Evolutionary conservation across 108 stramenopile species (phyloP).

Genomic region (Cylindrotheca fusiformis): DNA sequence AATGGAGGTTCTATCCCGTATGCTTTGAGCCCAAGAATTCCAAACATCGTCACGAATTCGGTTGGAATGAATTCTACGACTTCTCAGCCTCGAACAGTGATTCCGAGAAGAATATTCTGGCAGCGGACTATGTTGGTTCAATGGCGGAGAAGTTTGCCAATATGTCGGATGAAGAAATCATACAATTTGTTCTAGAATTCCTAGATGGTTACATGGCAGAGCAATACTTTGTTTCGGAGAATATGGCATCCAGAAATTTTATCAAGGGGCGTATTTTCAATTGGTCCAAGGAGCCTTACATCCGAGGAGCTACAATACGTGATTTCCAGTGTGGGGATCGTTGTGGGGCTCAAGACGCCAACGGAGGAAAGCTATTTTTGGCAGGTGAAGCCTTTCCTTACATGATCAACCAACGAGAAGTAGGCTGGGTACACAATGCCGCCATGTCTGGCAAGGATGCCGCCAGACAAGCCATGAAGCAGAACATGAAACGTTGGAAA

Average conservation of each 20-base stretch:
- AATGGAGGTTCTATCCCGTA: not conserved
- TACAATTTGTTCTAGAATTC: not conserved
- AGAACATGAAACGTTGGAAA: too few species aligned
- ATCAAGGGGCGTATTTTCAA: not conserved
- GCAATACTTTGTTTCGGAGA: not conserved
- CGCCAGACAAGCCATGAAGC: not conserved
- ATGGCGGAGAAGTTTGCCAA: not conserved
- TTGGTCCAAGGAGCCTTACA: not conserved
- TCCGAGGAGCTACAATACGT: not conserved
- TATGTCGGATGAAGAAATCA: not conserved
- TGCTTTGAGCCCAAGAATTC: not conserved
- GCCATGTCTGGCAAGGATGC: not conserved
- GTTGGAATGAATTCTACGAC: not conserved
- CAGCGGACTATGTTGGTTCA: not conserved
- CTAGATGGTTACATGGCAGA: not conserved
- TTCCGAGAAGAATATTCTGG: not conserved
- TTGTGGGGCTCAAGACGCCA: not conserved
- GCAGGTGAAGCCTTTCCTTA: not conserved
- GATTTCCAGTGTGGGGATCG: not conserved
- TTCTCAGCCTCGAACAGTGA: not conserved
- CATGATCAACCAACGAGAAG: not conserved
- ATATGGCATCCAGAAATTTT: not conserved
- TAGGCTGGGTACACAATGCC: not conserved
- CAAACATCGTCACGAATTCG: not conserved
- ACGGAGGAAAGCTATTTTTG: not conserved